Base-by-base conservation (phyloP, 2,329 filamentous ascomycete species). In the Ceratocystis diversiconidia region DNA sequence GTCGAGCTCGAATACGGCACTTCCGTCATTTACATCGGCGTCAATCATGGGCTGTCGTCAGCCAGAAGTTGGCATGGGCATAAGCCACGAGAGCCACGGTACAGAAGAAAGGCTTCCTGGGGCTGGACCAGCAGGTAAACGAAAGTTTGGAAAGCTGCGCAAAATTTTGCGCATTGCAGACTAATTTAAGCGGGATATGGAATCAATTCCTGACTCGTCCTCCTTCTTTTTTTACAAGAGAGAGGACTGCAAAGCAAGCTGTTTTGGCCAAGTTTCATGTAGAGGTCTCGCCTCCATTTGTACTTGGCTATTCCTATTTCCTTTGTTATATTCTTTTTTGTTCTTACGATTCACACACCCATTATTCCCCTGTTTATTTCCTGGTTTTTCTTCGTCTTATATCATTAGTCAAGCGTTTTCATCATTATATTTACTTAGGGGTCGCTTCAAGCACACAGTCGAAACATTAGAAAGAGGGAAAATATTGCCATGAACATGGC, bases 71-170 rank as follows among this genome's bases (percentile, higher is more conserved):
- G 44, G 22, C 25, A 52, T 50, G 17, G 19, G 3, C 28, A 19
- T 8, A 8, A 22, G 43, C 15, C 61, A 22, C 4, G 44, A 52
- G 7, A 32, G 25, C 10, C 43, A 32, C 17, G 44, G 50, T 22
- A 28, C 44, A 15, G 61, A 62, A n/a, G 61, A 32, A 28, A 32
- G 8, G 10, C 6, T 59, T 36, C 17, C 28, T 36, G 55, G 12
- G 2, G n/a, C 46, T 46, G 62, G 48, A 7, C 28, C 30, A 32
- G 28, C 12, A n/a, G 17, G 46, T 76, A 83, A 81, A 76, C 89
- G 89, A 79, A 88, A 86, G 74, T 89, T 90, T 73, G 79, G 80
- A 52, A 76, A 78, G 65, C 74, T 90, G 72, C 82, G 87, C 72
- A 82, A 79, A 73, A 86, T 87, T 73, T 87, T 90, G 74, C 73